A percentile compares a stretch with the other conserved stretches of the same genome.
phyloP scores from a whole-genome alignment of 352 stramenopile genomes.

The Phytophthora boehmeriae region DNA sequence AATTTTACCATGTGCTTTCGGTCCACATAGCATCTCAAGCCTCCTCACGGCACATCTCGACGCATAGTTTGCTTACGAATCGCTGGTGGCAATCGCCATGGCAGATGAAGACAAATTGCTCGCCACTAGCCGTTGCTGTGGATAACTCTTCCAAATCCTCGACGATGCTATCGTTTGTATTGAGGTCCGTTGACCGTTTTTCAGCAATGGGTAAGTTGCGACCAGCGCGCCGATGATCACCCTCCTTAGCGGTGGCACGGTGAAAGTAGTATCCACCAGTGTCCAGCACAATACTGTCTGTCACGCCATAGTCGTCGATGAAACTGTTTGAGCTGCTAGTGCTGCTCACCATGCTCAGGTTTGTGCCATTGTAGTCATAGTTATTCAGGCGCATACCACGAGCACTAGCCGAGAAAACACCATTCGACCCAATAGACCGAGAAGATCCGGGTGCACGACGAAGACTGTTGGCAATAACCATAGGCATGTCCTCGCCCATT shows the following conservation, averaged over 20 bases:
- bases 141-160: slow-evolving; percentile 63
- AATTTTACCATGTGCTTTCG: slow-evolving; percentile 43
- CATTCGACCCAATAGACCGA: slow-evolving; percentile 34
- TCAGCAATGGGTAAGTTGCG: slow-evolving; percentile 20
- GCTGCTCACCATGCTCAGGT: slow-evolving; percentile 46
- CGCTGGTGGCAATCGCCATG: slow-evolving; percentile 75
- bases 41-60: slow-evolving; percentile 67
- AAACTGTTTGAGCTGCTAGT: slow-evolving; percentile 58
- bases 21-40: slow-evolving; percentile 75
- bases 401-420: slow-evolving; percentile 29
- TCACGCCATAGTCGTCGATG: slow-evolving; percentile 48
- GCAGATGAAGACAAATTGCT: slow-evolving; percentile 88
- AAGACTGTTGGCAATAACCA: slow-evolving; percentile 32
- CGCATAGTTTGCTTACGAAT: slow-evolving; percentile 76
- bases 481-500: slow-evolving; percentile 27
- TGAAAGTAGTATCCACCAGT: slow-evolving; percentile 79
- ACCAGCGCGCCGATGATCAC: slow-evolving; percentile 18
- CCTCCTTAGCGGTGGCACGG: slow-evolving; percentile 32
- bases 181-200: slow-evolving; percentile 18
- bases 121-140: slow-evolving; percentile 53
- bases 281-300: slow-evolving; percentile 72
- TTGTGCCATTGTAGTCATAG: slow-evolving; percentile 39
- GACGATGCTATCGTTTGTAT: slow-evolving; percentile 58
- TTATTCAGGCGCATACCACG: slow-evolving; percentile 34
- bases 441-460: slow-evolving; percentile 29